Evolutionary conservation across 1,284 basidiomycete genomes (phyloP).

Genomic region (Acaromyces ingoldii): DNA sequence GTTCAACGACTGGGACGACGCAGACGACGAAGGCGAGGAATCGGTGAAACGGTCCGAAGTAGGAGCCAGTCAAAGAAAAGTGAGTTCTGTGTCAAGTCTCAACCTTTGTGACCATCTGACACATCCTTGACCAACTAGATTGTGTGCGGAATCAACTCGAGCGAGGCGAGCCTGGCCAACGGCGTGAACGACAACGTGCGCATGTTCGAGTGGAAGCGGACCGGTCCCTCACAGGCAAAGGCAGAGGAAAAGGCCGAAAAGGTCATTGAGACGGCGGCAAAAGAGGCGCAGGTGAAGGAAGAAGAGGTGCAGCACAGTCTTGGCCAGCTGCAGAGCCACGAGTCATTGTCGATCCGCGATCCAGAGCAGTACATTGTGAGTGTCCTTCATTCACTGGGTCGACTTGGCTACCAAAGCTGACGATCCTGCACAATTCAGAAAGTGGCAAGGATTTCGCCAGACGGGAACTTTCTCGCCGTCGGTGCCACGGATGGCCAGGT

Average conservation of each 20-base stretch:
- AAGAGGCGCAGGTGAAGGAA: conserved; percentile 1
- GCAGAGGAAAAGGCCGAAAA: conserved; percentile 8
- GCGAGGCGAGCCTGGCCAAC: conserved; percentile 15
- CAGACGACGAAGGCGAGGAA: conserved; percentile 7
- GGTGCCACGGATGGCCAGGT: conserved; percentile 39
- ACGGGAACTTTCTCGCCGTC: conserved; percentile 33
- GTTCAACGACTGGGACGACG: neutral
- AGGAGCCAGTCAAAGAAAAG: too few relatives aligned
- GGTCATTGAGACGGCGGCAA: conserved; percentile 8
- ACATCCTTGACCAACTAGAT: too few relatives aligned
- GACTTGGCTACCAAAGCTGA: neutral
- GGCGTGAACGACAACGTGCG: conserved; percentile 35
- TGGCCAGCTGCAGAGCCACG: conserved; percentile 15
- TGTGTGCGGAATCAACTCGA: conserved; percentile 43
- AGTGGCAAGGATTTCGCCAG: conserved; percentile 30
- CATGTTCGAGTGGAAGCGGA: conserved; percentile 24
- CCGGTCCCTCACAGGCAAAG: neutral
- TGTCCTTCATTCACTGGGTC: neutral
- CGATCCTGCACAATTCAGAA: conserved; percentile 14
- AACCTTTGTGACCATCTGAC: too few relatives aligned
- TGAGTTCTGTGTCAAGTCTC: too few relatives aligned
- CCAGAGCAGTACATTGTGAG: conserved; percentile 30
- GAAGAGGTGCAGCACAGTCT: neutral
- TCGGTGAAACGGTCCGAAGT: neutral
- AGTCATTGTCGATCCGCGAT: conserved; percentile 28